Evolutionary conservation across 2,329 filamentous ascomycete genomes (phyloP).

Genomic region (Pseudocercospora fijiensis): DNA sequence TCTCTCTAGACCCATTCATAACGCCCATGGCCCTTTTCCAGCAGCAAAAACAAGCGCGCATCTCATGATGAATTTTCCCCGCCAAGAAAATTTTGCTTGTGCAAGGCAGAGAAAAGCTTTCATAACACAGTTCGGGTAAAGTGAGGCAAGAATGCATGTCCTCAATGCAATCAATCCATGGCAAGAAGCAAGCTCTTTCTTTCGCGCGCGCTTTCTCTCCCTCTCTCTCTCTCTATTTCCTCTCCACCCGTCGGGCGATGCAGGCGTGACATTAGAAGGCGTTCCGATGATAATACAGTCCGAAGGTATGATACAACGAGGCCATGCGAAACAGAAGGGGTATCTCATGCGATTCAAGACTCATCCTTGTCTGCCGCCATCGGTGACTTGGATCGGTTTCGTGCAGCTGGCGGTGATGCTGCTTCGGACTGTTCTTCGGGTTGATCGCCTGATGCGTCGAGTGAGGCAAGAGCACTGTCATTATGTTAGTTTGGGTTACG

Average conservation of each 20-base stretch:
- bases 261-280: slow-evolving; percentile 25
- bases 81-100: slow-evolving; percentile 12
- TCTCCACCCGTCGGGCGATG: slow-evolving; percentile 10
- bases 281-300: slow-evolving; percentile 21
- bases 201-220: slow-evolving; percentile 2
- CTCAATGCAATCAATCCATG: background rate
- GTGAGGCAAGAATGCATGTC: slow-evolving; percentile 1
- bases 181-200: slow-evolving; percentile 11
- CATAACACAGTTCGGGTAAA: slow-evolving; percentile 12
- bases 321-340: slow-evolving; percentile 27
- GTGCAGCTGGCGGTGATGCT: slow-evolving; percentile 35
- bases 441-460: slow-evolving; percentile 55
- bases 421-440: slow-evolving; percentile 56
- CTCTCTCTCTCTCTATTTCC: background rate
- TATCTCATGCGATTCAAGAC: slow-evolving; percentile 33
- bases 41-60: slow-evolving; percentile 21
- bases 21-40: slow-evolving; percentile 21
- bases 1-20: slow-evolving; percentile 15
- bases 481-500: slow-evolving; percentile 34
- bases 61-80: slow-evolving; percentile 1
- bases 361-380: slow-evolving; percentile 32
- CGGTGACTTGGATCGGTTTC: slow-evolving; percentile 33
- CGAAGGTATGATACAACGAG: slow-evolving; percentile 20
- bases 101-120: slow-evolving; percentile 18
- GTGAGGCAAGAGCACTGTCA: slow-evolving; percentile 53